A percentile compares a stretch with the other conserved stretches of the same genome.
Conservation (phyloP, 2,329 filamentous ascomycete genomes). For the Cercospora berteroae region DNA sequence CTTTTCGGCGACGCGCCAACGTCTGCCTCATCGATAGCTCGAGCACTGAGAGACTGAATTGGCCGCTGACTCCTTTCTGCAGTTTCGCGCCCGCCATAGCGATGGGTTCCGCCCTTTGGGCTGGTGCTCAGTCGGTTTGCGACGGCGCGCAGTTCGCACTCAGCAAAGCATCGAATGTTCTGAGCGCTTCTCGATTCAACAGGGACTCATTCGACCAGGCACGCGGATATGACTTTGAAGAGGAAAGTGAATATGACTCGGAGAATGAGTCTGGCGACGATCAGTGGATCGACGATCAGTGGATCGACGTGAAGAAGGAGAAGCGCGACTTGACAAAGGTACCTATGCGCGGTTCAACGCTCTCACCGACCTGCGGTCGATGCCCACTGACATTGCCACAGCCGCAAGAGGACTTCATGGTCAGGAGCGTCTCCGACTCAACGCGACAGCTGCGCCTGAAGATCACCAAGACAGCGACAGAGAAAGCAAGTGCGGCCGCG, state of each 20-base stretch:
- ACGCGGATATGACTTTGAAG: background rate
- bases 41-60: background rate
- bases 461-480: constrained; percentile 2
- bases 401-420: constrained; percentile 7
- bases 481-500: constrained; percentile 14
- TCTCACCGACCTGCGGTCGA: background rate
- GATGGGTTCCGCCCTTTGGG: constrained; percentile 7
- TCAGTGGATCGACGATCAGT: constrained; percentile 13
- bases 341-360: background rate
- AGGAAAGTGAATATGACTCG: constrained; percentile 4
- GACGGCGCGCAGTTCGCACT: constrained; percentile 2
- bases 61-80: background rate
- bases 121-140: background rate
- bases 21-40: background rate
- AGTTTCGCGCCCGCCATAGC: constrained; percentile 5
- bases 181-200: constrained; percentile 13
- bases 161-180: background rate
- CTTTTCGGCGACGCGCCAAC: constrained; percentile 1
- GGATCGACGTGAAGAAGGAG: background rate
- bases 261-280: constrained; percentile 7
- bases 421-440: background rate
- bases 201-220: constrained; percentile 6
- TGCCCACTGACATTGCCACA: background rate
- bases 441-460: constrained; percentile 2
- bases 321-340: background rate